These are phyloP conservation scores for Monilinia polystroma DNA, from an alignment of 2,329 filamentous ascomycete genomes.

Conservation along the genomic window DNA sequence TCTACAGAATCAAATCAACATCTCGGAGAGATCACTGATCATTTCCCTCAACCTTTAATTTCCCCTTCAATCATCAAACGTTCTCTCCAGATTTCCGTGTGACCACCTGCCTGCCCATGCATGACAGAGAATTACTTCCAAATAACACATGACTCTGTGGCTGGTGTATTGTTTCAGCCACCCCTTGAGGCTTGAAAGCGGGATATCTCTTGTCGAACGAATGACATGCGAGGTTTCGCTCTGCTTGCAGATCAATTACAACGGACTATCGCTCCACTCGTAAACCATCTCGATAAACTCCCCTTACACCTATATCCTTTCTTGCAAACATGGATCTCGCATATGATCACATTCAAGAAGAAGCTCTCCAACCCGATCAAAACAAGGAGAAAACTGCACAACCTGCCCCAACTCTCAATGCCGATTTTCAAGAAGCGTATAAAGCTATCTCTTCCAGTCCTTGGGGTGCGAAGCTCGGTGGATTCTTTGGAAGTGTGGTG, in stretches of 20 bases:
- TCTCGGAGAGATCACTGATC: neutral
- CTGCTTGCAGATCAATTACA: constrained; percentile 14
- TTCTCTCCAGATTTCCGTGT: neutral
- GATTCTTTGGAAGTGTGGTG: constrained; percentile 85
- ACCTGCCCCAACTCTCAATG: constrained; percentile 64
- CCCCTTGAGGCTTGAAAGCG: constrained; percentile 17
- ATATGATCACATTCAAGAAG: constrained; percentile 94
- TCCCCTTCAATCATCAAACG: neutral
- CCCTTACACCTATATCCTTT: neutral
- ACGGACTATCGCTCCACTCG: constrained; percentile 7
- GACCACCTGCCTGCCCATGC: too few relatives aligned
- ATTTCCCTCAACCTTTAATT: neutral
- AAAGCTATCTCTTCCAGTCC: constrained; percentile 87
- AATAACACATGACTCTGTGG: constrained; percentile 3
- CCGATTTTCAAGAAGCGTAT: constrained; percentile 92
- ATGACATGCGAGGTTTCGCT: constrained; percentile 4
- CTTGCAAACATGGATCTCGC: constrained; percentile 76
- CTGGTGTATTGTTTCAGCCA: neutral
- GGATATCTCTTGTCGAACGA: neutral
- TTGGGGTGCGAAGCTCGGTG: constrained; percentile 86
- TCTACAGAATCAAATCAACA: neutral
- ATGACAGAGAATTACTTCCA: too few relatives aligned
- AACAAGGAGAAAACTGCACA: constrained; percentile 48
- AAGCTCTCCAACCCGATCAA: constrained; percentile 60
- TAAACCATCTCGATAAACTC: neutral